Percentiles rank a stretch among this genome's conserved stretches.
Evolutionary conservation across 306 rosid species (phyloP).

Genomic region (Prunus fruticosa): DNA sequence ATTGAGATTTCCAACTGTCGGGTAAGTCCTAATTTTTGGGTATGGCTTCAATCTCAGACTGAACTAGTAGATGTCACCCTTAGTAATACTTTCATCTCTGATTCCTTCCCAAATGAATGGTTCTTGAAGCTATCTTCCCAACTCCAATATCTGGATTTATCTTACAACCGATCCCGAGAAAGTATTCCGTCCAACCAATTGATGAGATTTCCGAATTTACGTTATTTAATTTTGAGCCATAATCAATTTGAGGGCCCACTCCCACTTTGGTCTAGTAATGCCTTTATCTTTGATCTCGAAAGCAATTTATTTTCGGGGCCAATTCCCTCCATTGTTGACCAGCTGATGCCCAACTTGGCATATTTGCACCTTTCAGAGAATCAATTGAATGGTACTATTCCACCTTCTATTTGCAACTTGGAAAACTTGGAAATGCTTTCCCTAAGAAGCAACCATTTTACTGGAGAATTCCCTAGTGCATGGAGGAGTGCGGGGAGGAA

Average conservation of each 20-base stretch:
- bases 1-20: accelerated
- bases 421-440: accelerated
- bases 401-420: not conserved
- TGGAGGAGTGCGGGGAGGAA: not conserved
- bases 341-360: not conserved
- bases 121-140: not conserved
- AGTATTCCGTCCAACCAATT: not conserved
- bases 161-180: not conserved
- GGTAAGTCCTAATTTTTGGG: not conserved
- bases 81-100: not conserved
- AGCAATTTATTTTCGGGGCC: not conserved
- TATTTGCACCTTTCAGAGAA: not conserved
- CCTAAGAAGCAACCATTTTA: not conserved
- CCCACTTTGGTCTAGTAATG: not conserved
- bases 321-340: not conserved
- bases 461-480: not conserved
- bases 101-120: not conserved
- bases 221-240: not conserved
- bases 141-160: not conserved
- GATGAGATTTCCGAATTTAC: not conserved
- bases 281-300: accelerated
- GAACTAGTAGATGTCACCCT: accelerated
- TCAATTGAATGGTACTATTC: not conserved
- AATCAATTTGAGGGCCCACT: not conserved
- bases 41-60: slow-evolving; percentile 4